Base-by-base conservation (phyloP, 345 rosid species). In the Pugionium dolabratum region DNA sequence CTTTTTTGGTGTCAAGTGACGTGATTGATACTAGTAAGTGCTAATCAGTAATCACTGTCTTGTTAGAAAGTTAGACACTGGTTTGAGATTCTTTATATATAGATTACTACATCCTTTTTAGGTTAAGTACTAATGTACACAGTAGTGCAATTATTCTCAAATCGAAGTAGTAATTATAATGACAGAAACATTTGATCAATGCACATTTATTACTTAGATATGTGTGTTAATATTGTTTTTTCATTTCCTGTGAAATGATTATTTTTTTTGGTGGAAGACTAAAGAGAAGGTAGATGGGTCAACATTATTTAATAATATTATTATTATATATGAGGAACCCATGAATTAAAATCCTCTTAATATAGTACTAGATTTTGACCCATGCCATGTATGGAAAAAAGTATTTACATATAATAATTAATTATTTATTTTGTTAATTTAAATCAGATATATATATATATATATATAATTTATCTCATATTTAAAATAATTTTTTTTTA, bases 101-200 rank as follows among this genome's bases (percentile, higher is more conserved):
- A 41, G 42, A 72, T 57, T 11, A 64, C 71, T 50, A 49, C 60
- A 41, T 6, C 71, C 60, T 49, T 72, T 64, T 28, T 50, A 57
- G 7, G 48, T 41, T 63, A 63, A 32, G 39, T 47, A 48, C 75
- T 32, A n/a, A 1, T 32, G 69, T 55, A 46, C 64, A 40, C 9
- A 6, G 10, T 43, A 43, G 4, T 51, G 39, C 42, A 53, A 45
- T 33, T 52, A 33, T 52, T 29, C 46, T 9, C 1, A 53, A 53
- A 11, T 31, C 6, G 36, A 1, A 43, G 2, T 60, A 61, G 30
- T 52, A 2, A 4, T 54, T 26, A 62, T 62, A 10, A 54, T 54
- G 39, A 62, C 51, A 37, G 11, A 30, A 71, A 62, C 64, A 62
- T 62, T 10, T 62, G 33, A 54, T 54, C 41, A 35, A 7, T 53